Conservation (phyloP, 805 yeast species). For the Zygotorulaspora florentina region DNA sequence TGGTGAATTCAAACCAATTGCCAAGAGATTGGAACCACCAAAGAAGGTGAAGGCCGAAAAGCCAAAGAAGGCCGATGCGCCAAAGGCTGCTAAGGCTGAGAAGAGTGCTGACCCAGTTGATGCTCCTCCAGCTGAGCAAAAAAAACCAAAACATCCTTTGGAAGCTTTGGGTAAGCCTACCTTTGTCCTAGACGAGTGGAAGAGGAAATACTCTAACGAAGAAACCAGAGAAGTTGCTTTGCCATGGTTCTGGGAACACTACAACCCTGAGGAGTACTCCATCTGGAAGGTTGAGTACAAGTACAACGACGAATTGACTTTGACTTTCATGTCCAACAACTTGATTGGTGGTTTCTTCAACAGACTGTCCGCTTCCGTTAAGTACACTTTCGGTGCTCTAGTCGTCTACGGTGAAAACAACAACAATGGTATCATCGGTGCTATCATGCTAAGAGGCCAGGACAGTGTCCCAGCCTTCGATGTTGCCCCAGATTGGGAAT, state of each 20-base stretch:
- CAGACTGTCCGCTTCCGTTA: constrained; percentile 84
- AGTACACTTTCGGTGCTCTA: constrained; percentile 83
- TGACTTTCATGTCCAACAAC: constrained; percentile 96
- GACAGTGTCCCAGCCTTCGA: constrained; percentile 85
- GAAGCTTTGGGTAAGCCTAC: constrained; percentile 70
- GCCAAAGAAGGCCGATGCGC: constrained; percentile 35
- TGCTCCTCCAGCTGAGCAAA: constrained; percentile 41
- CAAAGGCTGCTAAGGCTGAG: constrained; percentile 41
- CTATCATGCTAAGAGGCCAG: constrained; percentile 90
- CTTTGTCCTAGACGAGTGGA: constrained; percentile 77
- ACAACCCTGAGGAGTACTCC: constrained; percentile 87
- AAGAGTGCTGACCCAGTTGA: constrained; percentile 38
- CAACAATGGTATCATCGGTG: constrained; percentile 94
- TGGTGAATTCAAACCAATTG: constrained; percentile 54
- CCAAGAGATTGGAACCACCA: constrained; percentile 60
- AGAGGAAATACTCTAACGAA: constrained; percentile 91
- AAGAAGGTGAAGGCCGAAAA: constrained; percentile 56
- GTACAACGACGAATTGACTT: constrained; percentile 93
- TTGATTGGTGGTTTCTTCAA: constrained; percentile 95
- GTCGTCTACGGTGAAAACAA: constrained; percentile 97
- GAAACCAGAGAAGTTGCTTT: constrained; percentile 89
- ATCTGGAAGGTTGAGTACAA: constrained; percentile 90
- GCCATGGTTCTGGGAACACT: constrained; percentile 97
- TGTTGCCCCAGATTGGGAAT: constrained; percentile 99
- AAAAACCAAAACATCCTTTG: constrained; percentile 88